These are phyloP conservation scores for Marasmius fiardii DNA, from an alignment of 1,284 basidiomycete genomes.

Conservation along the genomic window DNA sequence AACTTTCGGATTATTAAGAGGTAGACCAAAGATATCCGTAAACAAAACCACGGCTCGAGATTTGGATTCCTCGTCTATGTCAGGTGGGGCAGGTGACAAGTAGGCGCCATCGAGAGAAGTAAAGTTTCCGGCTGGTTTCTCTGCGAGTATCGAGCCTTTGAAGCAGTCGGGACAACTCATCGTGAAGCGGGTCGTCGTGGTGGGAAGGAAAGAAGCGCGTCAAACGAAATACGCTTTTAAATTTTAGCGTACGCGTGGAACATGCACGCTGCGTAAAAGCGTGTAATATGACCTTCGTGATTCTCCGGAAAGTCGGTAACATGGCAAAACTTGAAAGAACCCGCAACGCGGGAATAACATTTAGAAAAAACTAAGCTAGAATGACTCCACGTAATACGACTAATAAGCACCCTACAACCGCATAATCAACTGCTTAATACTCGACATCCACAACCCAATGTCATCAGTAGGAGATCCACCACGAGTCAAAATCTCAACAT, in stretches of 20 bases:
- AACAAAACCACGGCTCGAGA: constrained; percentile 43
- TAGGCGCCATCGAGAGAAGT: constrained; percentile 16
- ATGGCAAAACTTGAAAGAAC: no score
- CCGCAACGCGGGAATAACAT: no score
- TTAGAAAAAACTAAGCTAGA: not conserved
- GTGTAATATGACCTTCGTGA: no score
- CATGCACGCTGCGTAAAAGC: no score
- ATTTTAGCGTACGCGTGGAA: no score
- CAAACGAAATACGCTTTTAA: not conserved
- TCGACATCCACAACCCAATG: constrained; percentile 86
- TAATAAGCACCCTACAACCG: constrained; percentile 39
- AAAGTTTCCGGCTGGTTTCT: constrained; percentile 34
- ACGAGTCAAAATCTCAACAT: constrained; percentile 79
- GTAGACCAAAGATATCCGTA: constrained; percentile 51
- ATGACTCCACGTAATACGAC: not conserved
- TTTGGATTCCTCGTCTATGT: constrained; percentile 2
- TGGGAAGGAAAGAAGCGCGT: not conserved
- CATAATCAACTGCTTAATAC: constrained; percentile 79
- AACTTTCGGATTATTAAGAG: constrained; percentile 47
- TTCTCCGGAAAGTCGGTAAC: no score
- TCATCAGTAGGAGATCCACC: constrained; percentile 74
- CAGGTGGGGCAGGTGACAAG: constrained; percentile 20
- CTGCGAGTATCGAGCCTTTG: constrained; percentile 33
- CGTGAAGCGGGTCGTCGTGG: not conserved
- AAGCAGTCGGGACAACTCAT: constrained; percentile 39